Conservation (phyloP, 345 rosid genomes). For the Heritiera littoralis region DNA sequence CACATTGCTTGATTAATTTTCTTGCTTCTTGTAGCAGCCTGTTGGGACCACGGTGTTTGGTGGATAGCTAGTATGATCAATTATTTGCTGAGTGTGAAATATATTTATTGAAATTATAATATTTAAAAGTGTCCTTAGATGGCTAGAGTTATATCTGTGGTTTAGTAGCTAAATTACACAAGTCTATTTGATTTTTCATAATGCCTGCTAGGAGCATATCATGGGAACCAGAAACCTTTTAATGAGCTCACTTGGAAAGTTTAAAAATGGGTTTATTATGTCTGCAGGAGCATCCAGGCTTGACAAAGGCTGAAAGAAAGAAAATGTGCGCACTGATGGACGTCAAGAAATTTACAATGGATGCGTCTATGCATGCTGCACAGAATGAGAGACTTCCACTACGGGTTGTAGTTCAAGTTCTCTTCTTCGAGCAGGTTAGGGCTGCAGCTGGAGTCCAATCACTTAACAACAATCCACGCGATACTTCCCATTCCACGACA, state of each 20-base stretch:
- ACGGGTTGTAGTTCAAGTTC: slow-evolving; percentile 87
- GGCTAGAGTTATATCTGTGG: not conserved
- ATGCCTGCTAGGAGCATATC: not conserved
- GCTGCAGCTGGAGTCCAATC: slow-evolving; percentile 52
- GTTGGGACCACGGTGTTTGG: not conserved
- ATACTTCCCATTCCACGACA: slow-evolving; percentile 35
- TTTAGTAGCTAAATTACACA: not conserved
- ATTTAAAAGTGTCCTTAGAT: not conserved
- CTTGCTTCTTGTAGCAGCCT: not conserved
- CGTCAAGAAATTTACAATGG: slow-evolving; percentile 69
- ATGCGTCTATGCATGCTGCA: slow-evolving; percentile 80
- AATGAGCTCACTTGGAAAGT: no score
- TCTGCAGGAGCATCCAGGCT: slow-evolving; percentile 65
- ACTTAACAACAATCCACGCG: slow-evolving; percentile 32
- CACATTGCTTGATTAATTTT: not conserved
- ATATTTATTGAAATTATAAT: not conserved
- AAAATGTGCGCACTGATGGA: slow-evolving; percentile 75
- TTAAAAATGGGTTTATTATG: slow-evolving; percentile 12
- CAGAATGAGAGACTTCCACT: slow-evolving; percentile 89
- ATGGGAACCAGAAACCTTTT: not conserved
- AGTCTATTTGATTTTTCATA: not conserved
- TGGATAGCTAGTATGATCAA: not conserved
- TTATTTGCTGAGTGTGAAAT: not conserved
- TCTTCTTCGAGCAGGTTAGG: slow-evolving; percentile 82
- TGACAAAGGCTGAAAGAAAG: slow-evolving; percentile 78